Conservation (phyloP, 352 stramenopile genomes). For the Phytophthora pisi region DNA sequence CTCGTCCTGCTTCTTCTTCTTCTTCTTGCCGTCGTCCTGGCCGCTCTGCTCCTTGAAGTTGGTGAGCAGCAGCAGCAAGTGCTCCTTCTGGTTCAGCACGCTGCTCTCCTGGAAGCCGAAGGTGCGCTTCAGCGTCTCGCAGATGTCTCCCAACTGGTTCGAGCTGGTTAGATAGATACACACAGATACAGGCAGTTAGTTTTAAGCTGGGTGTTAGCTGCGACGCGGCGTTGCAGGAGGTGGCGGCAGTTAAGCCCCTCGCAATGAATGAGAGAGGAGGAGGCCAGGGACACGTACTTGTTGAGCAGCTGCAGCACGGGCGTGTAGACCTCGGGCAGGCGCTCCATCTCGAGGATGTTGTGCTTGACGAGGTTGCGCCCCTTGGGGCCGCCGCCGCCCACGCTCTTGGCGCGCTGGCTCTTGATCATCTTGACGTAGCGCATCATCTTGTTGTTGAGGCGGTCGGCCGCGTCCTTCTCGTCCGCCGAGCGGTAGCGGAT, state of each 20-base stretch:
- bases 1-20: conserved; percentile 47
- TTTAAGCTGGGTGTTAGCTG: neutral
- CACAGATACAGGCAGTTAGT: neutral
- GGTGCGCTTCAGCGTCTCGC: conserved; percentile 93
- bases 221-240: neutral
- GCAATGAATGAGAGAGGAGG: too few species aligned
- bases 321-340: conserved; percentile 64
- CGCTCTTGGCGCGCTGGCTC: conserved; percentile 64
- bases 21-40: conserved; percentile 47
- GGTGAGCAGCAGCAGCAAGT: conserved; percentile 74
- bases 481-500: conserved; percentile 73
- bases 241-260: neutral
- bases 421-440: conserved; percentile 89
- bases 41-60: conserved; percentile 81
- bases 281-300: conserved; percentile 20
- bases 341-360: conserved; percentile 78
- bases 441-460: conserved; percentile 83
- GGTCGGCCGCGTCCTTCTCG: conserved; percentile 68
- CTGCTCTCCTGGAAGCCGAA: conserved; percentile 96
- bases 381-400: conserved; percentile 32
- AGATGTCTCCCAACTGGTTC: conserved; percentile 65
- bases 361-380: conserved; percentile 48
- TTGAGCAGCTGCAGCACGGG: conserved; percentile 67
- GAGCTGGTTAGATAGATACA: conserved; percentile 18
- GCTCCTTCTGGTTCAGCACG: conserved; percentile 76